A percentile compares a stretch with the other conserved stretches of the same genome.
These are phyloP conservation scores for Chlorella sp. DNA, from an alignment of 139 green algal genomes.

Conservation along the genomic window DNA sequence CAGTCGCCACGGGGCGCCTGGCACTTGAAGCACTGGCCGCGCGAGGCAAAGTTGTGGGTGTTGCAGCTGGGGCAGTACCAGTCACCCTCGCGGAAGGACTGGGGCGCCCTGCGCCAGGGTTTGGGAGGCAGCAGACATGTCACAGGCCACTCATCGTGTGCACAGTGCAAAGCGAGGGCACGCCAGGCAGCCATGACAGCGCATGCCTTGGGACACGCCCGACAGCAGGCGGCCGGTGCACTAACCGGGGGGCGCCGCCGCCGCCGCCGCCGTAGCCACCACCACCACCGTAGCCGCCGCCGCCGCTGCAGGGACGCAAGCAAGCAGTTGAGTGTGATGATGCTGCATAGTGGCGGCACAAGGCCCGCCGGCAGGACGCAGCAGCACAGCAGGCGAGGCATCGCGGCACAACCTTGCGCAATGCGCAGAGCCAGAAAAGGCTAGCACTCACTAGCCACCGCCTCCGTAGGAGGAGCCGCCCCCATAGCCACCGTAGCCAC, in stretches of 20 bases:
- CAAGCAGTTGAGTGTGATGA: no score
- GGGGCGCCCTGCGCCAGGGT: not conserved
- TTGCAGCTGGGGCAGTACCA: conserved; percentile 48
- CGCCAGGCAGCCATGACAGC: no score
- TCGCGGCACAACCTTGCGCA: no score
- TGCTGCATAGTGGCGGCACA: no score
- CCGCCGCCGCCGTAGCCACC: conserved; percentile 2
- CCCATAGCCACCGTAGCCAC: conserved; percentile 3
- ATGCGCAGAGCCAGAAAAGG: no score
- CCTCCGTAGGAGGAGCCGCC: conserved; percentile 6
- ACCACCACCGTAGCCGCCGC: not conserved
- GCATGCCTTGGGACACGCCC: not conserved
- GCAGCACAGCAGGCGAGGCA: no score
- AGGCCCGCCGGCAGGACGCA: no score
- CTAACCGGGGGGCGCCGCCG: conserved; percentile 7
- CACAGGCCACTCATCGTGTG: no score
- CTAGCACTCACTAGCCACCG: not conserved
- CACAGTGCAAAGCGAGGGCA: no score
- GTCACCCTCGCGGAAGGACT: conserved; percentile 45
- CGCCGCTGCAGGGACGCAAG: not conserved
- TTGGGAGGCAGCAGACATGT: no score
- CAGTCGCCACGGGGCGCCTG: conserved; percentile 10
- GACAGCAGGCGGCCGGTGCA: not conserved
- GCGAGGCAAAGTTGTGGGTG: conserved; percentile 47
- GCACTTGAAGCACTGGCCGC: conserved; percentile 46